Conservation (phyloP, 2,329 filamentous ascomycete genomes). For the Beauveria caledonica region DNA sequence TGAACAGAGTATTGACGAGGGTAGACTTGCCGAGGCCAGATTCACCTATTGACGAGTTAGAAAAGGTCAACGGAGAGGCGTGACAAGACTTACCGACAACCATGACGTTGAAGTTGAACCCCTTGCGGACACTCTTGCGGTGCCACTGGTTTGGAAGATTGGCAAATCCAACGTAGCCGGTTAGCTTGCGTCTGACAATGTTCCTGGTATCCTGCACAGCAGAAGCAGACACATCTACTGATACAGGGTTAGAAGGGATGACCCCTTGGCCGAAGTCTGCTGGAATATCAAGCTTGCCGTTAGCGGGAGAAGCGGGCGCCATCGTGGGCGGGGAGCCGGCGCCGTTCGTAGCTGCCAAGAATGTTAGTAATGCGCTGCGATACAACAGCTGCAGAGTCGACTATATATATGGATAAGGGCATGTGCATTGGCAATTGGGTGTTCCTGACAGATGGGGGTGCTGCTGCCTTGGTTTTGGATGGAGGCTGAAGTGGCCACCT, state of each 20-base stretch:
- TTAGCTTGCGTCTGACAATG: slow-evolving; percentile 96
- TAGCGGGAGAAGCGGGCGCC: slow-evolving; percentile 33
- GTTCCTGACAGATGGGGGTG: slow-evolving; percentile 27
- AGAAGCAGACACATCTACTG: slow-evolving; percentile 34
- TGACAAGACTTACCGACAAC: slow-evolving; percentile 72
- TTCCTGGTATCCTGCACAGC: slow-evolving; percentile 65
- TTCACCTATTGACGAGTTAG: slow-evolving; percentile 62
- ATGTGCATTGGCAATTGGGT: slow-evolving; percentile 16
- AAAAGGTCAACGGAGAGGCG: neutral
- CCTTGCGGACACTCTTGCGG: slow-evolving; percentile 99
- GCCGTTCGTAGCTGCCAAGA: slow-evolving; percentile 36
- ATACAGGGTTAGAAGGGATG: slow-evolving; percentile 27
- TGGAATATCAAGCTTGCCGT: slow-evolving; percentile 29
- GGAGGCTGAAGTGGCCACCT: neutral
- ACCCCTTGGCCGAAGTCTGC: slow-evolving; percentile 23
- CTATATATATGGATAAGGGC: neutral
- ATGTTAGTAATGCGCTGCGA: slow-evolving; percentile 26
- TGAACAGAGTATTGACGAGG: slow-evolving; percentile 98
- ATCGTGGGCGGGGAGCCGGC: slow-evolving; percentile 34
- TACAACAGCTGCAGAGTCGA: neutral
- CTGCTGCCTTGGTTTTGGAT: neutral
- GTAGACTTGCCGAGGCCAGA: slow-evolving; percentile 98
- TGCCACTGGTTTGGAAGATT: slow-evolving; percentile 99
- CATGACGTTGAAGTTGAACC: slow-evolving; percentile 99
- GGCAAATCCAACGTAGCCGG: slow-evolving; percentile 96